Evolutionary conservation across 2,329 filamentous ascomycete genomes (phyloP), one percentile per base, ranked within the genome.

Genomic region (Neospermospora avenae): DNA sequence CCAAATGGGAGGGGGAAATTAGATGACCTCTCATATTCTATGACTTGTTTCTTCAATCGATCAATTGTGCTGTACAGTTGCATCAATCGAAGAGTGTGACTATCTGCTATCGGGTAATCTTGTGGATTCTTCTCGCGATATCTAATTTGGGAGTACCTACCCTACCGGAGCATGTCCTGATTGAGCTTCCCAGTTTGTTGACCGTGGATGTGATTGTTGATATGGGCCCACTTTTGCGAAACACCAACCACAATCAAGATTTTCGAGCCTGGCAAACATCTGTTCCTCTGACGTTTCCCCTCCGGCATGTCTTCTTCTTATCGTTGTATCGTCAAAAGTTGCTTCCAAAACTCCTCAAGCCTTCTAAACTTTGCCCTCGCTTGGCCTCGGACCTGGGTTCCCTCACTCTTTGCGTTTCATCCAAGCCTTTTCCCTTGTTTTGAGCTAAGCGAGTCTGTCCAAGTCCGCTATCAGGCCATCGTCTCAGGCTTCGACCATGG

Each of bases 31-130:
- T n/a, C 74, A 74, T 1, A 67, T 74, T 58, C 69, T 70, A 18
- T 66, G 75, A 11, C 66, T 77, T 41, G 74, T 68, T 2, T 71
- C 74, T 59, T 74, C 75, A 11, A 72, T n/a, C n/a, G n/a, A 71
- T 24, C 74, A 77, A 59, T 67, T 76, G 25, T 71, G 72, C 49
- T 74, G 75, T 1, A 72, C 74, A 0, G 67, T 71, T 53, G 67
- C 67, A 16, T 69, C 66, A 58, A 68, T 69, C 55, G 66, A 69
- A 63, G 67, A 66, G 22, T 66, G 65, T n/a, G 63, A 58, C 10
- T 68, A 68, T 57, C 34, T 69, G 4, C 66, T 62, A 53, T 66
- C 65, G 18, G 65, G 67, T 31, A 65, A 68, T 55, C 65, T 69
- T 48, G 67, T 69, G 55, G 64, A 66, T 65, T 1, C 18, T 37